Evolutionary conservation across 495 filamentous ascomycete species (phyloP).

Genomic region (Penicillium soppii): DNA sequence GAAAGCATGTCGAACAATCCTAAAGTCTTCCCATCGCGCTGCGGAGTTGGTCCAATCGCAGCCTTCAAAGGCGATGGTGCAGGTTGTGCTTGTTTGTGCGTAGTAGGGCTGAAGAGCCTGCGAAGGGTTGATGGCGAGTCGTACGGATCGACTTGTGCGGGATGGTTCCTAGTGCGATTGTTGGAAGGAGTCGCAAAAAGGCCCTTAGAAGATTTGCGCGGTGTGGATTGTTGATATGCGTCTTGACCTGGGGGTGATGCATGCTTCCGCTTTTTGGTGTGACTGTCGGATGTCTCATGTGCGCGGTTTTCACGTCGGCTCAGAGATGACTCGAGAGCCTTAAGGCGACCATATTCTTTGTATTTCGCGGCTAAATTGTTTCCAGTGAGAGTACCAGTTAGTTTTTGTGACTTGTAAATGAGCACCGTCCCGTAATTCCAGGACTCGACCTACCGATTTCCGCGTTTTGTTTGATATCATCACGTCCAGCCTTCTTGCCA

Average conservation of each 20-base stretch:
- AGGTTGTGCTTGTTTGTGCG: conserved; percentile 39
- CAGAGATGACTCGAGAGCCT: conserved; percentile 50
- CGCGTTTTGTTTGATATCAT: conserved; percentile 83
- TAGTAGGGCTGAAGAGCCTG: conserved; percentile 60
- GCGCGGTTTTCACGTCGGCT: conserved; percentile 28
- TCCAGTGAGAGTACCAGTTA: background rate
- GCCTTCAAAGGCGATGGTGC: conserved; percentile 36
- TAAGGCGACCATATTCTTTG: conserved; percentile 78
- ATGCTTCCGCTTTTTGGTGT: conserved; percentile 44
- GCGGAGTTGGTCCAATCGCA: conserved; percentile 82
- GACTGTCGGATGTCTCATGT: conserved; percentile 19
- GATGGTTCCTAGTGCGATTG: conserved; percentile 37
- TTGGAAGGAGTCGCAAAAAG: conserved; percentile 49
- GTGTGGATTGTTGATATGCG: conserved; percentile 17
- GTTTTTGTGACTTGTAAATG: background rate
- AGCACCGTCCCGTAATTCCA: too few relatives aligned
- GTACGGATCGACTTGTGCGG: conserved; percentile 52
- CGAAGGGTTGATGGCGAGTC: conserved; percentile 58
- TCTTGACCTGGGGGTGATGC: conserved; percentile 30
- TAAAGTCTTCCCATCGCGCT: conserved; percentile 81
- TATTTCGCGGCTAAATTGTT: conserved; percentile 72
- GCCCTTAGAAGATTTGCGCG: conserved; percentile 35
- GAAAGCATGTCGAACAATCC: conserved; percentile 89
- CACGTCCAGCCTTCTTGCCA: conserved; percentile 74
- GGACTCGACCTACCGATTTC: conserved; percentile 63